These are phyloP conservation scores for Trametes coccinea DNA, from an alignment of 768 basidiomycete genomes.

Conservation along the genomic window DNA sequence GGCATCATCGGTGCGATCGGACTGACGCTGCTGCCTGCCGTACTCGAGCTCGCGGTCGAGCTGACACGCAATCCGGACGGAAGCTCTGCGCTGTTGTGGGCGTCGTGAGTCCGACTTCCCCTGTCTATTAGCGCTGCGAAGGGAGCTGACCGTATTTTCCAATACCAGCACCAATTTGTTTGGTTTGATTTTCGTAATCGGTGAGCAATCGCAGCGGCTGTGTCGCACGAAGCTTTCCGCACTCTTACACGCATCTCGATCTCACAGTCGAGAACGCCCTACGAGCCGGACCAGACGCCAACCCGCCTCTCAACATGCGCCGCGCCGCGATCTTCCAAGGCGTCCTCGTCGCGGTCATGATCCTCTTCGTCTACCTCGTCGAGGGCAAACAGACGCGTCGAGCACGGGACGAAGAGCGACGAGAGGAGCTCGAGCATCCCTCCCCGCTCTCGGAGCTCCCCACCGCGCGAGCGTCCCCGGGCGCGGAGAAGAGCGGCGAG, in stretches of 20 bases:
- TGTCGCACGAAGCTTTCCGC: neutral
- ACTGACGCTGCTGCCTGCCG: conserved; percentile 72
- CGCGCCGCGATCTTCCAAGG: conserved; percentile 69
- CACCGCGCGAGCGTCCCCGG: neutral
- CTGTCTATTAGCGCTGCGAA: neutral
- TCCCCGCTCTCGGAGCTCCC: neutral
- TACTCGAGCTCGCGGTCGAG: conserved; percentile 77
- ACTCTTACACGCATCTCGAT: neutral
- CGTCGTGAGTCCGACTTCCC: conserved; percentile 47
- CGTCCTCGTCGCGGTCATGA: conserved; percentile 42
- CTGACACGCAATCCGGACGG: conserved; percentile 78
- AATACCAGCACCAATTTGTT: conserved; percentile 60
- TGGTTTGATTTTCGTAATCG: conserved; percentile 60
- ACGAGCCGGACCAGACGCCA: conserved; percentile 56
- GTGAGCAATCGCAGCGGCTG: conserved; percentile 38
- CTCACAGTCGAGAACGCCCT: conserved; percentile 63
- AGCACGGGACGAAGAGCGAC: conserved; percentile 49
- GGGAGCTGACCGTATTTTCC: neutral
- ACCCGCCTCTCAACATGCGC: conserved; percentile 76
- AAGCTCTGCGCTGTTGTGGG: conserved; percentile 78
- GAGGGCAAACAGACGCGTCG: conserved; percentile 65
- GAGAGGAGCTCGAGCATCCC: neutral
- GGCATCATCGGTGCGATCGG: conserved; percentile 65
- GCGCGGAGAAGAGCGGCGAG: neutral
- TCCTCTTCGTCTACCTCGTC: conserved; percentile 49